phyloP scores from a whole-genome alignment of 495 filamentous ascomycete species.

The Parathielavia appendiculata region DNA sequence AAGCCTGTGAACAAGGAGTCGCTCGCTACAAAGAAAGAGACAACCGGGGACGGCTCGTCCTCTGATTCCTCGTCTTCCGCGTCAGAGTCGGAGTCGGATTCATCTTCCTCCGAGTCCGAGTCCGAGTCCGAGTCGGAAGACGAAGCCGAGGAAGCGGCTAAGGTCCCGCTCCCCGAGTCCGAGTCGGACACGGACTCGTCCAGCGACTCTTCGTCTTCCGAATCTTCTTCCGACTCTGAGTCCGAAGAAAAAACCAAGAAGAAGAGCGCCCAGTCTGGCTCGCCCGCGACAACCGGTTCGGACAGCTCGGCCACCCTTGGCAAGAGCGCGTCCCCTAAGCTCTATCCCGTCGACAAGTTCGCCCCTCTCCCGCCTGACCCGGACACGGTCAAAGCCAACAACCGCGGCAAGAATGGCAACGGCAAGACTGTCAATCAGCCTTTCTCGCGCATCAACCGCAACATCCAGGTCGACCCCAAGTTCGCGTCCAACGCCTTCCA shows the following conservation, averaged over 20 bases:
- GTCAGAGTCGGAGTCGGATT: slow-evolving; percentile 26
- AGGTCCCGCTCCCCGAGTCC: slow-evolving; percentile 47
- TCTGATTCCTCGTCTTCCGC: slow-evolving; percentile 26
- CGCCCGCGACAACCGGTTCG: slow-evolving; percentile 21
- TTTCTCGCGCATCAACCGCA: slow-evolving; percentile 59
- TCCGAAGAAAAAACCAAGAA: slow-evolving; percentile 37
- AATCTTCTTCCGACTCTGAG: slow-evolving; percentile 30
- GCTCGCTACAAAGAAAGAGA: slow-evolving; percentile 21
- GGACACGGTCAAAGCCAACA: slow-evolving; percentile 36
- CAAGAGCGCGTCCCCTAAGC: slow-evolving; percentile 39
- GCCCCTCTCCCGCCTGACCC: slow-evolving; percentile 51
- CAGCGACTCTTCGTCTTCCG: slow-evolving; percentile 26
- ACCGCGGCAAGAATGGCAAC: slow-evolving; percentile 38
- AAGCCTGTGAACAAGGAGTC: slow-evolving; percentile 21
- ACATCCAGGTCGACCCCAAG: slow-evolving; percentile 55
- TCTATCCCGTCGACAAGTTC: slow-evolving; percentile 30
- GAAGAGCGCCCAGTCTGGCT: slow-evolving; percentile 24
- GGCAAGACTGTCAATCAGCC: slow-evolving; percentile 55
- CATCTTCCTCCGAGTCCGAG: slow-evolving; percentile 19
- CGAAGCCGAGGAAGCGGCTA: slow-evolving; percentile 46
- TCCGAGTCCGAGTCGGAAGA: slow-evolving; percentile 38
- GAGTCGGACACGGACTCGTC: slow-evolving; percentile 31
- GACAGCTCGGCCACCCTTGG: slow-evolving; percentile 42
- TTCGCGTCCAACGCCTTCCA: slow-evolving; percentile 68
- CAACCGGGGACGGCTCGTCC: slow-evolving; percentile 7